Percentiles rank a stretch among this genome's conserved stretches.
phyloP scores from a whole-genome alignment of 805 yeast species.

The Saccharomycopsis microspora region DNA sequence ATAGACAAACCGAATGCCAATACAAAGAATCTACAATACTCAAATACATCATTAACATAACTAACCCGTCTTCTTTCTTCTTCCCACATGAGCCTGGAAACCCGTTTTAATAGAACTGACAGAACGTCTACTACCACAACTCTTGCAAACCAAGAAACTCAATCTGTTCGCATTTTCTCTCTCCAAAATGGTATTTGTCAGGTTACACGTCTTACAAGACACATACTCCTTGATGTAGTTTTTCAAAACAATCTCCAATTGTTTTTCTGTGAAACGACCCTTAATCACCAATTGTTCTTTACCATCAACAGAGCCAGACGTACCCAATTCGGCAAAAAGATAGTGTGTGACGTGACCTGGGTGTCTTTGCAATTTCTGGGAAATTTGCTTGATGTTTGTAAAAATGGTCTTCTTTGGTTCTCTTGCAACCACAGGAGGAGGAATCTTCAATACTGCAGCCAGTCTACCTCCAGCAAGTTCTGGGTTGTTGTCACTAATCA shows the following conservation, averaged over 20 bases:
- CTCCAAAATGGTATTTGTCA: constrained; percentile 90
- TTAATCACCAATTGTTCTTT: constrained; percentile 92
- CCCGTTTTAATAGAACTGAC: constrained; percentile 97
- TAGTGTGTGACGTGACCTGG: constrained; percentile 96
- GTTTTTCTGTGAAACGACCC: constrained; percentile 97
- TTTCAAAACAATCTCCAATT: constrained; percentile 91
- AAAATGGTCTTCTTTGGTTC: constrained; percentile 98
- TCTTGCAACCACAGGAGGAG: constrained; percentile 94
- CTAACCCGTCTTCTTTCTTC: constrained; percentile 48
- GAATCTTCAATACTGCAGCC: constrained; percentile 87
- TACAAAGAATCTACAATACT: background rate
- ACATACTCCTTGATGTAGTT: constrained; percentile 95
- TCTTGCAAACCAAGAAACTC: constrained; percentile 94
- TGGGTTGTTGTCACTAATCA: constrained; percentile 88
- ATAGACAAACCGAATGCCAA: background rate
- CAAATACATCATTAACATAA: background rate
- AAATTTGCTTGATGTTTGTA: constrained; percentile 90
- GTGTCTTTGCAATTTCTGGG: constrained; percentile 88
- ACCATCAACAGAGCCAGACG: constrained; percentile 98
- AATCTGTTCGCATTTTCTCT: constrained; percentile 94
- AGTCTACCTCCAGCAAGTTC: constrained; percentile 96
- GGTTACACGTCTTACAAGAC: constrained; percentile 97
- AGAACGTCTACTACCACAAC: constrained; percentile 95
- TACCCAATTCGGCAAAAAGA: constrained; percentile 97
- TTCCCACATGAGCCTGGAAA: constrained; percentile 96